These are phyloP conservation scores for Tricholoma sp. DNA, from an alignment of 768 basidiomycete genomes.

Conservation along the genomic window DNA sequence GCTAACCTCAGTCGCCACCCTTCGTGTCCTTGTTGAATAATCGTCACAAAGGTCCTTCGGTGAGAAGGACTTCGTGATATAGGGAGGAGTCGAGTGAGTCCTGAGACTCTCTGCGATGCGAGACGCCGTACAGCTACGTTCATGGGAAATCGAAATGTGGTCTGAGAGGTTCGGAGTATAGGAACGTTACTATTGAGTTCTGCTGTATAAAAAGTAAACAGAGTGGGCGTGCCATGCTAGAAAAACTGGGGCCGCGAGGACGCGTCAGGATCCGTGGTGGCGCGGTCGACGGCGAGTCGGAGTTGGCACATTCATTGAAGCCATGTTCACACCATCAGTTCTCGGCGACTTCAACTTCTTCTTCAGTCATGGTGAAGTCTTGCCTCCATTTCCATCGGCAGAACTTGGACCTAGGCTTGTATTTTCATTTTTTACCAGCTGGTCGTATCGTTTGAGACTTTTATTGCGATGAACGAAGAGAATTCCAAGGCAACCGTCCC, in stretches of 20 bases:
- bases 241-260: not conserved
- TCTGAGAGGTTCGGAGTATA: not conserved
- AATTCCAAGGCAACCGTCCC: too few species aligned
- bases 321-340: too few species aligned
- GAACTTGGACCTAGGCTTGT: too few species aligned
- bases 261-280: not conserved
- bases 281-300: not conserved
- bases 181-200: too few species aligned
- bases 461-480: too few species aligned
- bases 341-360: too few species aligned
- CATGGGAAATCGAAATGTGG: not conserved
- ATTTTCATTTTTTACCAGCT: too few species aligned
- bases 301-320: too few species aligned
- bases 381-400: too few species aligned
- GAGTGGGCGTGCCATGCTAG: not conserved
- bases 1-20: conserved; percentile 44
- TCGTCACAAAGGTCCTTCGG: conserved; percentile 36
- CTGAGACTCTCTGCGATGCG: not conserved
- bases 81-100: not conserved
- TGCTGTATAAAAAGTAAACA: not conserved
- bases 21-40: conserved; percentile 48
- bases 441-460: too few species aligned
- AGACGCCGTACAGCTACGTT: not conserved
- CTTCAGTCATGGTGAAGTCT: too few species aligned
- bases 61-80: not conserved